phyloP scores from a whole-genome alignment of 1,284 basidiomycete genomes.

The Ceratobasidium sp. region DNA sequence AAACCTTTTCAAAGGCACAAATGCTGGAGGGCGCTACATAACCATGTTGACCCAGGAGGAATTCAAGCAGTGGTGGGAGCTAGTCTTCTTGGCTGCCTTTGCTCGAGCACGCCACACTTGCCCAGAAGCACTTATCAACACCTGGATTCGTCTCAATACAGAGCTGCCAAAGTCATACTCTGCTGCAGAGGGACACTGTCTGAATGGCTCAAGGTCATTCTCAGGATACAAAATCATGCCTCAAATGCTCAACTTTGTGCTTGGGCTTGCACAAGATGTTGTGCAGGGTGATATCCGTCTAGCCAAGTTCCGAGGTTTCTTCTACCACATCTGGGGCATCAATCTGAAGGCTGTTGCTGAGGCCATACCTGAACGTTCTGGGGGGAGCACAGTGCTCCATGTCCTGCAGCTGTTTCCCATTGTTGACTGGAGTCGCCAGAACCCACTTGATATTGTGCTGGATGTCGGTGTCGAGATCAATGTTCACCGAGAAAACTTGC shows the following conservation, averaged over 20 bases:
- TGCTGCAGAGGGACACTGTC: constrained; percentile 2
- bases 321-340: constrained; percentile 2
- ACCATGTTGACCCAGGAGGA: neutral
- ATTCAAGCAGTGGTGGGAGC: neutral
- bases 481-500: neutral
- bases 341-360: neutral
- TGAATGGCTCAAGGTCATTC: neutral
- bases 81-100: neutral
- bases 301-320: neutral
- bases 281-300: neutral
- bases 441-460: constrained; percentile 3
- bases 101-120: too few species aligned
- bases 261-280: neutral
- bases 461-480: constrained; percentile 13
- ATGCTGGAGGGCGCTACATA: neutral
- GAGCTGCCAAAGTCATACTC: constrained; percentile 3
- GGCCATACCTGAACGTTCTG: neutral
- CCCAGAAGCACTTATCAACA: neutral
- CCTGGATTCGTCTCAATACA: neutral
- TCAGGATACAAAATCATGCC: neutral
- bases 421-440: constrained; percentile 12
- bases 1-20: neutral
- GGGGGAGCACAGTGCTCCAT: neutral
- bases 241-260: neutral
- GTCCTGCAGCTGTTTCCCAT: constrained; percentile 1